Conservation (phyloP, 1,139 yeast genomes). For the Saccharomyces uvarum region DNA sequence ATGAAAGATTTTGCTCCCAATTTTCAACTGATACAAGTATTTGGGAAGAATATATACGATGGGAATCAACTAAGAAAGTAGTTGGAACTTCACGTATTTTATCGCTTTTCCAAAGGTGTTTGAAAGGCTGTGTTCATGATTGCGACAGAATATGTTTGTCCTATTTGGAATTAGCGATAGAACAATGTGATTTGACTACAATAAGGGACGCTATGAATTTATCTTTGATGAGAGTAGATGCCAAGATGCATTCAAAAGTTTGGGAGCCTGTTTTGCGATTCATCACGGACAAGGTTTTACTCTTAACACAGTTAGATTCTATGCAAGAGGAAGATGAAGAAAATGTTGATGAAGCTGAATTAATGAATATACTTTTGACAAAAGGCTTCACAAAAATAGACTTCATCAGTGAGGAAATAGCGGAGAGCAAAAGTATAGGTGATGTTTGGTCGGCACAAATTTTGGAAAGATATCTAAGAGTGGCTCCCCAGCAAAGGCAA, state of each 20-base stretch:
- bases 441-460: conserved; percentile 27
- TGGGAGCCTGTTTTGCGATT: conserved; percentile 48
- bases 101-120: conserved; percentile 41
- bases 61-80: conserved; percentile 5
- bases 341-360: conserved; percentile 3
- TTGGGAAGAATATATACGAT: conserved; percentile 22
- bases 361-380: background rate
- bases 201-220: conserved; percentile 47
- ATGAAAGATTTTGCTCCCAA: conserved; percentile 23
- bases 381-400: background rate
- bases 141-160: conserved; percentile 47
- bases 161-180: conserved; percentile 43
- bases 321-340: conserved; percentile 33
- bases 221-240: conserved; percentile 42
- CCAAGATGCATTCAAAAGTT: conserved; percentile 47
- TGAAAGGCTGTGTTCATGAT: conserved; percentile 40
- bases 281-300: conserved; percentile 38
- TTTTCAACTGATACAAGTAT: conserved; percentile 14
- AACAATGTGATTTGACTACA: conserved; percentile 36
- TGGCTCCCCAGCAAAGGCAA: background rate
- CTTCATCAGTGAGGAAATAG: background rate
- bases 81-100: background rate
- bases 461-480: conserved; percentile 26
- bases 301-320: conserved; percentile 29
- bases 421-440: conserved; percentile 2